Conservation (phyloP, 1,284 basidiomycete species). For the Ganoderma resinaceum region DNA sequence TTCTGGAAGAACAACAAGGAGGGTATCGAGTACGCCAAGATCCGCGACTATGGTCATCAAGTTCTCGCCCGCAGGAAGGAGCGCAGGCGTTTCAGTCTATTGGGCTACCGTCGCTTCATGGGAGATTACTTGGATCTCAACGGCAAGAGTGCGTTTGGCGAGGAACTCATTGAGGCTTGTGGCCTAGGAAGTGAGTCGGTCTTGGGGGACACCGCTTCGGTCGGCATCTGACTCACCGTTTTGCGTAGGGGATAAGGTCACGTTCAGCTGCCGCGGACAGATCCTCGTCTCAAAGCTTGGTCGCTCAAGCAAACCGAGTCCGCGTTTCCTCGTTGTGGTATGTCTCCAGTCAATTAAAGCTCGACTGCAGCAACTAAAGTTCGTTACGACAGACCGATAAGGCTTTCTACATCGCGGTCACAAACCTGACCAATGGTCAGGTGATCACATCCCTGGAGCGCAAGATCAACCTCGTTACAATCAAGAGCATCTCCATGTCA, state of each 20-base stretch:
- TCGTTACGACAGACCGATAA: constrained; percentile 78
- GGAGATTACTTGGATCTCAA: constrained; percentile 97
- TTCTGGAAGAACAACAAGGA: constrained; percentile 99
- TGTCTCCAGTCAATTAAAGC: constrained; percentile 39
- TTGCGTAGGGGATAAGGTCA: constrained; percentile 69
- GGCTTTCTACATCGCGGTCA: constrained; percentile 86
- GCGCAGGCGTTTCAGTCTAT: constrained; percentile 89
- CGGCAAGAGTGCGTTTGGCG: constrained; percentile 81
- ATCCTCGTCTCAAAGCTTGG: constrained; percentile 88
- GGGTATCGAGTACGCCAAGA: constrained; percentile 85
- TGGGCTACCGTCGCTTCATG: constrained; percentile 95
- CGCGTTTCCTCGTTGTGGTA: constrained; percentile 91
- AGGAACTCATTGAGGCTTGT: constrained; percentile 79
- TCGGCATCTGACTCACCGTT: constrained; percentile 1
- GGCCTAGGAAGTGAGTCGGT: constrained; percentile 72
- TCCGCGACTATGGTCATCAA: constrained; percentile 94
- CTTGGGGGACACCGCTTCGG: background rate
- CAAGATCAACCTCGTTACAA: constrained; percentile 89
- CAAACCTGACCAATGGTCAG: constrained; percentile 74
- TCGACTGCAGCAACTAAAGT: background rate
- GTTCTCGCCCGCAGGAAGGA: constrained; percentile 94
- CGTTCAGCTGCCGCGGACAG: constrained; percentile 89
- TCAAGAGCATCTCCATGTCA: constrained; percentile 87
- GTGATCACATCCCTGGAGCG: constrained; percentile 77
- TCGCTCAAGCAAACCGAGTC: constrained; percentile 92